A percentile compares a stretch with the other conserved stretches of the same genome.
Evolutionary conservation across 495 filamentous ascomycete genomes (phyloP).

Genomic region (Saxispiralis lemnorum): DNA sequence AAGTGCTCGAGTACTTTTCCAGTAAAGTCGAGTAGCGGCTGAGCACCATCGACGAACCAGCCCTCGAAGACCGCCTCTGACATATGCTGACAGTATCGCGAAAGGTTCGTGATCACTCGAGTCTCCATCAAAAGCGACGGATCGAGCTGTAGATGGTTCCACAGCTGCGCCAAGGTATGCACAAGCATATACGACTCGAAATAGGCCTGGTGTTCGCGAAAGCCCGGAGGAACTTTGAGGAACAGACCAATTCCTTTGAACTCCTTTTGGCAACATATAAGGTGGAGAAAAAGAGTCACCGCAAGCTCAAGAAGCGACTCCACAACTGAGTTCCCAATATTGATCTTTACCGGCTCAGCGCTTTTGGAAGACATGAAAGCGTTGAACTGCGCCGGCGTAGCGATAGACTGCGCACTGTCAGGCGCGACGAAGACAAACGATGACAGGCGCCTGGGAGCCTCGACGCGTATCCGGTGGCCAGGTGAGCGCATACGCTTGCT

Average conservation of each 20-base stretch:
- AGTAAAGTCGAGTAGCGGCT: constrained; percentile 68
- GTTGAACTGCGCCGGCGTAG: constrained; percentile 44
- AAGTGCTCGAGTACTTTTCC: constrained; percentile 72
- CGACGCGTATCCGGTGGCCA: constrained; percentile 33
- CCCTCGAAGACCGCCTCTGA: constrained; percentile 85
- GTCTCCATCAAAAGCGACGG: constrained; percentile 61
- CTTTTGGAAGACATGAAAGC: constrained; percentile 42
- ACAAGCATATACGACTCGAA: constrained; percentile 81
- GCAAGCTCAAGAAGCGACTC: constrained; percentile 59
- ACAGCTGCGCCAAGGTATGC: constrained; percentile 52
- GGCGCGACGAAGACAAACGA: constrained; percentile 78
- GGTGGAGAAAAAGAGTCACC: constrained; percentile 62
- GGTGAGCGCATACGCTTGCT: constrained; percentile 21
- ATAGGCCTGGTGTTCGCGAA: constrained; percentile 81
- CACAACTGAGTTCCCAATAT: constrained; percentile 48
- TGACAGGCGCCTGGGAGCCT: constrained; percentile 53
- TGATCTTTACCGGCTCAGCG: constrained; percentile 29
- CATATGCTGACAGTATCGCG: constrained; percentile 59
- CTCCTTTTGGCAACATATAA: constrained; percentile 67
- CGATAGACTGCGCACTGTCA: constrained; percentile 36
- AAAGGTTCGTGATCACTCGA: constrained; percentile 67
- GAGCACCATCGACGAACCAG: constrained; percentile 79
- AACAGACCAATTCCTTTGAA: constrained; percentile 80
- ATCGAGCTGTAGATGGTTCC: constrained; percentile 49
- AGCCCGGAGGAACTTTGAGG: constrained; percentile 77